phyloP scores from a whole-genome alignment of 2,329 filamentous ascomycete species.

The Colletotrichum caudatum region DNA sequence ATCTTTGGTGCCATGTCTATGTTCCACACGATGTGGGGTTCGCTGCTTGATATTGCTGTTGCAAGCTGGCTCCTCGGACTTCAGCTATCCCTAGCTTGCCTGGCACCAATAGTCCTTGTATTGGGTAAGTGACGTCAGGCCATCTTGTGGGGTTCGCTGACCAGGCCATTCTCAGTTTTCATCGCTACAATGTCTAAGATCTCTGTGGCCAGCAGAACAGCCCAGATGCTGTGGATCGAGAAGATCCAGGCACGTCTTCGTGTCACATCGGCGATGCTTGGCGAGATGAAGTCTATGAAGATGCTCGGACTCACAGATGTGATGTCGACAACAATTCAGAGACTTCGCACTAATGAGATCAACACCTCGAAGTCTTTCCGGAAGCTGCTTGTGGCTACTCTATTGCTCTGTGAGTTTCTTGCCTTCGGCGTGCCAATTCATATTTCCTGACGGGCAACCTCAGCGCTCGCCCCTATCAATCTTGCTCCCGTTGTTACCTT shows the following conservation, averaged over 20 bases:
- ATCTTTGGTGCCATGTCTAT: constrained; percentile 44
- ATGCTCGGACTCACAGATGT: constrained; percentile 53
- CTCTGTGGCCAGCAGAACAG: constrained; percentile 40
- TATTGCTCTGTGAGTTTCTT: constrained; percentile 43
- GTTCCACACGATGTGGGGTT: constrained; percentile 49
- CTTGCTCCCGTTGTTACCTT: constrained; percentile 47
- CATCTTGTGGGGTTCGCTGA: too few relatives aligned
- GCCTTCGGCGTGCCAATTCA: too few relatives aligned
- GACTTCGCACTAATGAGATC: constrained; percentile 45
- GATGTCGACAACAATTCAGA: constrained; percentile 47
- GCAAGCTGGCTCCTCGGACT: constrained; percentile 48
- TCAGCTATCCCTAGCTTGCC: constrained; percentile 47
- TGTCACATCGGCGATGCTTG: constrained; percentile 55
- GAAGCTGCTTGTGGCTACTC: constrained; percentile 43
- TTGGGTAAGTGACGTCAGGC: constrained; percentile 31
- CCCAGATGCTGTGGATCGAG: constrained; percentile 55
- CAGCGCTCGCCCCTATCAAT: constrained; percentile 43
- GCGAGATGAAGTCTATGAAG: constrained; percentile 60
- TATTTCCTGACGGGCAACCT: too few relatives aligned
- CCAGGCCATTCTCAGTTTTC: constrained; percentile 35
- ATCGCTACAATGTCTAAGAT: constrained; percentile 43
- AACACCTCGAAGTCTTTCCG: constrained; percentile 47
- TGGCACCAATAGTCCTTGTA: constrained; percentile 46
- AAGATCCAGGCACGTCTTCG: constrained; percentile 57
- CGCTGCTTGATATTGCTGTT: constrained; percentile 46